Base-by-base conservation (phyloP, 257 asterid species). In the Cordia subcordata region DNA sequence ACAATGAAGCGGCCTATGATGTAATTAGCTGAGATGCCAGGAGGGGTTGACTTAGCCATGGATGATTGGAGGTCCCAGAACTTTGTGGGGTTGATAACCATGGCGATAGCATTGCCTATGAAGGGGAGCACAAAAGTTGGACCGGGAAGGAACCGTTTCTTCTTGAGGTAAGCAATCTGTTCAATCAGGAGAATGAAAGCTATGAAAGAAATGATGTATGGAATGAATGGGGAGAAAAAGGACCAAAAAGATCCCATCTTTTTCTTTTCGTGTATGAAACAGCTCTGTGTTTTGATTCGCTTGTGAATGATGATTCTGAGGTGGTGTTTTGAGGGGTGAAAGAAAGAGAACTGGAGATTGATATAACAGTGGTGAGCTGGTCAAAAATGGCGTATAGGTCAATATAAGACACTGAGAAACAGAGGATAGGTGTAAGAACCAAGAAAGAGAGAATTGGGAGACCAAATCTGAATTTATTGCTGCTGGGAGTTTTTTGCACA, bases 11-110 rank as follows among this genome's bases (percentile, higher is more conserved):
- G 84, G 4, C 98, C 98, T 70, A 86, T 72, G 57, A 88, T 75
- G 80, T 88, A 92, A 60, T 88, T 85, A 20, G 78, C 78, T 67
- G 96, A 92, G 72, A 88, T 63, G 9, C 98, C 98, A 3, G 76
- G 53, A 5, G 72, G 66, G 14, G 83, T 75, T 53, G 95, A 77
- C 65, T 84, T 81, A 0, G 98, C 96, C 19, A 69, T 63, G 42
- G 80, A 33, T 4, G 96, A 81, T 50, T 91, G 98, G 0, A 49
- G 67, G 64, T 71, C 74, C 96, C 98, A 92, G 82, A 84, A 92
- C 6, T 51, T 63, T 4, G 94, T 81, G 0, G 98, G 94, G 14
- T 81, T 71, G 22, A 54, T 56, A 50, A 88, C 88, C 37, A 92
- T 45, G 4, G 93, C 67, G 49, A 88, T 49, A 21, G 84, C 96